Conservation (phyloP, 78 protist species). For the Capsaspora owczarzaki region DNA sequence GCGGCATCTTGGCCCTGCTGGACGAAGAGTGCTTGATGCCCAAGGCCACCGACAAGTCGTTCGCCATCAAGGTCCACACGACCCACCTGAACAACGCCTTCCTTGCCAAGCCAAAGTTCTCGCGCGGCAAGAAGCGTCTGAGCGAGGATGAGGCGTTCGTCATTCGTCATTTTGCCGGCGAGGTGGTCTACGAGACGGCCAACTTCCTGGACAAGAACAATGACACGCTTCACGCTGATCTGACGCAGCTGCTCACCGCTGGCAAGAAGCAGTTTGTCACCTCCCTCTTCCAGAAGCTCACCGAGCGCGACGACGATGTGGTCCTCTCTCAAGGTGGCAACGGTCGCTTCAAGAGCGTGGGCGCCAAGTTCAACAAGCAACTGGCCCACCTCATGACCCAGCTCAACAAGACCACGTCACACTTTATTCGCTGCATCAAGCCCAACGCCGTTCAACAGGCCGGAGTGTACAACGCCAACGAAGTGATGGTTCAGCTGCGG, state of each 20-base stretch:
- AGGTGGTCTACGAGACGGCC: slow-evolving; percentile 54
- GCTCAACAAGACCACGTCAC: not conserved
- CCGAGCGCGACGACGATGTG: not conserved
- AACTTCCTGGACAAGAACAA: slow-evolving; percentile 65
- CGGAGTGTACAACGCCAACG: not conserved
- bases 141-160: slow-evolving; percentile 17
- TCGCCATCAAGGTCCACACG: slow-evolving; percentile 1
- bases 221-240: slow-evolving; percentile 3
- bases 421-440: slow-evolving; percentile 20
- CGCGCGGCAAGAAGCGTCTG: not conserved
- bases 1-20: slow-evolving; percentile 49
- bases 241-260: not conserved
- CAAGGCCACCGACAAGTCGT: not conserved
- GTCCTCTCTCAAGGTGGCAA: not conserved
- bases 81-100: not conserved
- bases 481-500: not conserved
- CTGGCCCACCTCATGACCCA: not conserved
- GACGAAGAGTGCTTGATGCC: slow-evolving; percentile 61
- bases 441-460: not conserved
- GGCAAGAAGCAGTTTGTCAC: not conserved
- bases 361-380: not conserved
- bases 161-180: slow-evolving; percentile 64
- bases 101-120: not conserved
- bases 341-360: not conserved
- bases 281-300: not conserved